phyloP scores from a whole-genome alignment of 129 eudicot genomes.

The Saposhnikovia divaricata region DNA sequence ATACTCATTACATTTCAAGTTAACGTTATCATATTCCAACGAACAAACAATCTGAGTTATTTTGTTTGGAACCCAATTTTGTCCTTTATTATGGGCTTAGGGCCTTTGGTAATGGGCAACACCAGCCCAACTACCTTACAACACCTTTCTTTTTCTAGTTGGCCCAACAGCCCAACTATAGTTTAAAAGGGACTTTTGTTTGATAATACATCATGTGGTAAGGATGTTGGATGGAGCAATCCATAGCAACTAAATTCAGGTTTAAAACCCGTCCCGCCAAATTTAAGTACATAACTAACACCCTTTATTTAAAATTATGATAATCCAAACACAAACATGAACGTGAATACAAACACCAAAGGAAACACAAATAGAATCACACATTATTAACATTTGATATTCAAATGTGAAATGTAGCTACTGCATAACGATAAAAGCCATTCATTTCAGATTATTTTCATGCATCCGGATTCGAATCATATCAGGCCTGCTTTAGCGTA shows the following conservation, averaged over 20 bases:
- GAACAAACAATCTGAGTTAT: neutral
- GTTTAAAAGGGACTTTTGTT: no score
- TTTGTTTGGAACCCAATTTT: neutral
- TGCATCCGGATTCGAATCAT: neutral
- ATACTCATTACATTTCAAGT: no score
- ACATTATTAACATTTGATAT: neutral
- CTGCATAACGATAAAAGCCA: neutral
- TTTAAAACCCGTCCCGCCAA: neutral
- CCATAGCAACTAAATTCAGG: no score
- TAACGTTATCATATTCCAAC: neutral
- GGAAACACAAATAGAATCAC: neutral
- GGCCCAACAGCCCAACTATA: no score
- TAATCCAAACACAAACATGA: neutral
- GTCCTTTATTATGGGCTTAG: neutral
- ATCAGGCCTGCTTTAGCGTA: neutral
- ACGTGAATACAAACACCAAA: neutral
- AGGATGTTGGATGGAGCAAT: no score
- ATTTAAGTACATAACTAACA: neutral
- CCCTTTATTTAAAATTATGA: neutral
- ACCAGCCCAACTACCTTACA: no score
- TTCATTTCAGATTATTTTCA: neutral
- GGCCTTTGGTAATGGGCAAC: no score
- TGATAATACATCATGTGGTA: no score
- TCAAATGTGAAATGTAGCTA: neutral
- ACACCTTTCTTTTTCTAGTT: no score